Conservation (phyloP, 805 yeast species). For the Candida dajiaensis region DNA sequence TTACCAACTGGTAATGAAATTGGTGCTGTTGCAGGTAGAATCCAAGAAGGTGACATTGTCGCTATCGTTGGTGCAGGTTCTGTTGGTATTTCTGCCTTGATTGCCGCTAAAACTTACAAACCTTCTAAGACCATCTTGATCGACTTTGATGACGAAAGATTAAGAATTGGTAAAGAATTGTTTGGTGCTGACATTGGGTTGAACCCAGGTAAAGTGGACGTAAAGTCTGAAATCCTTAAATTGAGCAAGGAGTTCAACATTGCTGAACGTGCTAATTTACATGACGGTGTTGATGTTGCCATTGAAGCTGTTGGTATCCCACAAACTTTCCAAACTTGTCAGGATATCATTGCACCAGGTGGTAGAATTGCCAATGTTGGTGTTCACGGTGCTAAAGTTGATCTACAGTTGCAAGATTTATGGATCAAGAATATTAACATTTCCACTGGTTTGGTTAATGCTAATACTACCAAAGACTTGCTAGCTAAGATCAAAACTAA, state of each 20-base stretch:
- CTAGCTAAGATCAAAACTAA: slow-evolving; percentile 28
- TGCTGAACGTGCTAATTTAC: slow-evolving; percentile 25
- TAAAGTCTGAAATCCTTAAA: slow-evolving; percentile 32
- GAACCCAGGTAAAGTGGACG: slow-evolving; percentile 43
- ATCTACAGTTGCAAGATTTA: slow-evolving; percentile 35
- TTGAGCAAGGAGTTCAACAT: slow-evolving; percentile 22
- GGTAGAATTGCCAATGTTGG: slow-evolving; percentile 66
- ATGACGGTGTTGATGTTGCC: slow-evolving; percentile 53
- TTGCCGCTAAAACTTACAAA: slow-evolving; percentile 46
- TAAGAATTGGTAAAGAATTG: slow-evolving; percentile 46
- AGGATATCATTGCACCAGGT: slow-evolving; percentile 48
- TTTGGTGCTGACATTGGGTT: slow-evolving; percentile 56
- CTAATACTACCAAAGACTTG: slow-evolving; percentile 36
- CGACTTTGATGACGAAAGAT: slow-evolving; percentile 54
- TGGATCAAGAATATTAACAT: slow-evolving; percentile 41
- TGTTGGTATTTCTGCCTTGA: slow-evolving; percentile 57
- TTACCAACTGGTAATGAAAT: slow-evolving; percentile 65
- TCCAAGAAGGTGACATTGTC: slow-evolving; percentile 49
- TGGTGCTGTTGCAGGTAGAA: slow-evolving; percentile 52
- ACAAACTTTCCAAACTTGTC: slow-evolving; percentile 52
- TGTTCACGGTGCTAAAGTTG: slow-evolving; percentile 40
- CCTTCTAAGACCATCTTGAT: slow-evolving; percentile 53
- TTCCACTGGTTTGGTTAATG: slow-evolving; percentile 45
- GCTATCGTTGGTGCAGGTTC: slow-evolving; percentile 68
- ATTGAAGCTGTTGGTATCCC: slow-evolving; percentile 64